Base-by-base conservation (phyloP, 768 basidiomycete genomes). In the Lentinula sp. region DNA sequence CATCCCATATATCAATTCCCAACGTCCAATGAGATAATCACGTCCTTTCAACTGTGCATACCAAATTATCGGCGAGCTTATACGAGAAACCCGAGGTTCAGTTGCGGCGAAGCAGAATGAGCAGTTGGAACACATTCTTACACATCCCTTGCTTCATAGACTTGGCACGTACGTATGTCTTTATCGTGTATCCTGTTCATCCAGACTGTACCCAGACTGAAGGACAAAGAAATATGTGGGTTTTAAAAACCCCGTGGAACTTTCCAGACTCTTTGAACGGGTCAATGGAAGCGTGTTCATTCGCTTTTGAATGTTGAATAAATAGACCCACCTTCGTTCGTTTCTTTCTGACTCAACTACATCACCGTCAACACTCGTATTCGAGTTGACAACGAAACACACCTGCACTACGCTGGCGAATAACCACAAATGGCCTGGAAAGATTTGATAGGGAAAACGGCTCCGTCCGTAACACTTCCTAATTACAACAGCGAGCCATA, bases 401-500 rank as follows among this genome's bases (percentile, higher is more conserved):
- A 28, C 39, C 39, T 1, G 5, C 39, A 40, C 39, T 40, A 5
- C 15, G 15, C 63, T 52, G 16, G 21, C 15, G 28, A 16, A 40
- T 40, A 16, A 52, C 34, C 34, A 35, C 31, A 40, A 32, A 82
- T 83, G 81, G 67, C 77, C 49, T 72, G 75, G 57, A 76, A 84
- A 63, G 69, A 78, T 28, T 79, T 91, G 59, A 76, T 89, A 62
- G 86, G 84, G 48, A 79, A 88, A 68, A 70, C 71, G 13, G 91
- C 89, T 0, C 92, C 93, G 2, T 57, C 80, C 1, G 74, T 95
- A 59, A 83, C 83, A 15, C 78, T 94, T 4, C 80, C 76, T 35
- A 84, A 88, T 65, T 79, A 84, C 34, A 80, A 86, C 58, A 90
- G 89, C 3, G 72, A 84, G 59, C 67, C 73, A 5, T 89, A 80